Base-by-base conservation (phyloP, 2,329 filamentous ascomycete genomes). In the Talaromyces sp. region DNA sequence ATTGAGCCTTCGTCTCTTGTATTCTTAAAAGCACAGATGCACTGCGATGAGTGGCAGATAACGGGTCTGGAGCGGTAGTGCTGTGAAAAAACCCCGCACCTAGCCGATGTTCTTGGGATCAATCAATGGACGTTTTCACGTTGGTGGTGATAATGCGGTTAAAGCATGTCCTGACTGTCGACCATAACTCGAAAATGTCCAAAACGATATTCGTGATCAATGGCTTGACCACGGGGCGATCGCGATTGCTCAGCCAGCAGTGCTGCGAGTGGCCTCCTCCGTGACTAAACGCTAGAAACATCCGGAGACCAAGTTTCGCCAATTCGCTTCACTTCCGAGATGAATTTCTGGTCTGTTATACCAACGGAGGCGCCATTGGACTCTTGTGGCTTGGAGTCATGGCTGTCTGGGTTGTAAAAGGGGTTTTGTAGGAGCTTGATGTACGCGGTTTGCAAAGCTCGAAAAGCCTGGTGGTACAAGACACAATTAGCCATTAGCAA, bases 391-490 rank as follows among this genome's bases (percentile, higher is more conserved):
- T 79, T 84, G 55, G 89, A 89, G 65, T 84, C 84, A 57, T 93
- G 88, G 69, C 93, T 90, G 72, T 97, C 92, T 10, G 93, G 93
- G 54, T 89, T 87, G 75, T 93, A 98, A 77, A 99, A 99, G 0
- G 93, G 93, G 71, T 99, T 98, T 76, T 96, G 89, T 66, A 98
- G 79, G 57, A 99, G 80, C 64, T 86, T 82, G 62, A 98, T 90
- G 70, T 97, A 99, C 32, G 93, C 92, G n/a, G 85, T 88, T 78
- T 98, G 95, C 77, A 99, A 85, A 30, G 93, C 92, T 72, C 89
- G 86, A 72, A 99, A 99, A 28, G 95, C 86, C 87, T 89, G 49
- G 44, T 36, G 30, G 22, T 19, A 32, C 49, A 42, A 33, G 13
- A 63, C 22, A 42, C 28, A 36, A 56, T 68, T 42, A 63, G 63